These are phyloP conservation scores for Penicillium diatomitis DNA, from an alignment of 495 filamentous ascomycete species.

Conservation along the genomic window DNA sequence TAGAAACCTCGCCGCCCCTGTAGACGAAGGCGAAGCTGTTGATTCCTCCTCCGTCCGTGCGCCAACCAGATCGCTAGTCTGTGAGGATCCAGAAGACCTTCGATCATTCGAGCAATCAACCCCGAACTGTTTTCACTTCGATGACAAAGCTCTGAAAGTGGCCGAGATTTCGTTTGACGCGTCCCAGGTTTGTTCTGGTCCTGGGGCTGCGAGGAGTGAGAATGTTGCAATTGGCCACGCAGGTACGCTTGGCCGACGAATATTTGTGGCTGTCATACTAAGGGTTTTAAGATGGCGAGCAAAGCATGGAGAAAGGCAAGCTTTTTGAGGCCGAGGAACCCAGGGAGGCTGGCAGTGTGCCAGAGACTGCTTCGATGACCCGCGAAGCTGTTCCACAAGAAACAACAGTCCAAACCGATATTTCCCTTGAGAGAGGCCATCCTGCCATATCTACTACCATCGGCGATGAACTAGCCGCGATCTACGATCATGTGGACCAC, in stretches of 20 bases:
- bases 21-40: not conserved
- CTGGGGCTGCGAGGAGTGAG: not conserved
- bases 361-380: not conserved
- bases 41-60: slow-evolving; percentile 1
- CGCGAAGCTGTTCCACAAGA: not conserved
- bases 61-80: not conserved
- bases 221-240: not conserved
- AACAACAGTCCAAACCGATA: not conserved
- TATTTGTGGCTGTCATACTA: slow-evolving; percentile 1
- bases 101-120: not conserved
- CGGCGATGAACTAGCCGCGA: not conserved
- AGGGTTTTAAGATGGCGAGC: slow-evolving; percentile 1
- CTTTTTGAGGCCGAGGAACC: not conserved
- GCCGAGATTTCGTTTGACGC: slow-evolving; percentile 1
- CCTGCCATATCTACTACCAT: slow-evolving; percentile 1
- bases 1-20: not conserved
- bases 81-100: slow-evolving; percentile 1
- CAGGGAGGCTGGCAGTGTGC: not conserved
- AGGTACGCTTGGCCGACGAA: slow-evolving; percentile 1
- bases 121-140: not conserved
- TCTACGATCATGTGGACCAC: slow-evolving; percentile 1
- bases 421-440: no score
- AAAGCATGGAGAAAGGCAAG: not conserved
- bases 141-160: slow-evolving; percentile 1
- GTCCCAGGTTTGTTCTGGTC: not conserved